Evolutionary conservation across 2,329 filamentous ascomycete species (phyloP), one percentile per base, ranked within the genome.

Genomic region (Cylindrodendrum hubeiense): DNA sequence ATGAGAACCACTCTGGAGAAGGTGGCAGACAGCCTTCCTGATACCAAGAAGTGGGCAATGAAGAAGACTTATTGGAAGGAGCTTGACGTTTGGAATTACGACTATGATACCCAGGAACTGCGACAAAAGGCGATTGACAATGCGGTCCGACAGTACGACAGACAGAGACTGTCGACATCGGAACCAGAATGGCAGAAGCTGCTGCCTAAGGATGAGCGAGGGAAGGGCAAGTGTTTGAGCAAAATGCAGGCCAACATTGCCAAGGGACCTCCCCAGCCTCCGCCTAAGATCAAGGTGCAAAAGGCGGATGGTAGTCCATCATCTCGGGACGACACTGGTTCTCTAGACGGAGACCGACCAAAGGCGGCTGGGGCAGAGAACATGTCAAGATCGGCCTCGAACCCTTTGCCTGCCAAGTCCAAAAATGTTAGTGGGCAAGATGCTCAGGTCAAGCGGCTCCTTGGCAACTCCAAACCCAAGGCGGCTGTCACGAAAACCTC

Each of bases 151-250:
- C 80, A 85, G 58, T 91, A 86, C 67, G 89, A 91, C 75, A 87
- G 85, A 74, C 83, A 87, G 76, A 82, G 89, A 39, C 69, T 91
- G 30, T 85, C 84, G 7, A 79, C 84, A 2, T 83, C 83, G 1
- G 88, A 90, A 62, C 83, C 84, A 0, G 84, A 88, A 56, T 91
- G 89, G 89, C 86, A 91, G 71, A 85, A 82, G 67, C 79, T 91
- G n/a, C 79, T 90, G 12, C 84, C 86, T 5, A 83, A 81, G 67
- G 82, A 86, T 50, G 87, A 91, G 60, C 82, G 89, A 54, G 87
- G 87, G 56, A 80, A 80, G 66, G 89, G 89, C 56, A 89, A 86
- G 54, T 86, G 85, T 54, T 78, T 91, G 34, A 91, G 89, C 78
- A 88, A 86, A 70, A 78, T 91, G 9, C 89, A 91, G 69, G 86